A percentile compares a stretch with the other conserved stretches of the same genome.
Evolutionary conservation across 2,329 filamentous ascomycete genomes (phyloP).

Genomic region (Aspergillus neoniger): DNA sequence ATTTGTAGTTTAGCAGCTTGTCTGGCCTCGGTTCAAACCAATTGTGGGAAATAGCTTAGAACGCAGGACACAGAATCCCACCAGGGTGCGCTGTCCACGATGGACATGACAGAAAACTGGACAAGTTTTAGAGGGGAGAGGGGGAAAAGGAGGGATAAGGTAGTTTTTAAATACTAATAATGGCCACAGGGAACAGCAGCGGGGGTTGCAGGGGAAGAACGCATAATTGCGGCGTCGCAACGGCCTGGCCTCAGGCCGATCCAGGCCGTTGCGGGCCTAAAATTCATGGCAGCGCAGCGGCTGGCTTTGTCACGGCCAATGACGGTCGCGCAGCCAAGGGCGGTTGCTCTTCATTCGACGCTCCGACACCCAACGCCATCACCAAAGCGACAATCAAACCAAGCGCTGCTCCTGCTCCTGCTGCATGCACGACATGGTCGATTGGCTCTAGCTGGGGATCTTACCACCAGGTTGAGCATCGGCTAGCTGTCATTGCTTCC

Average conservation of each 20-base stretch:
- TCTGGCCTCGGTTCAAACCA: slow-evolving; percentile 20
- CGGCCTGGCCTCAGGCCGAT: slow-evolving; percentile 18
- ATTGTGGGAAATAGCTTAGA: slow-evolving; percentile 19
- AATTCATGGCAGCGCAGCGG: slow-evolving; percentile 3
- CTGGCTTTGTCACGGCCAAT: slow-evolving; percentile 12
- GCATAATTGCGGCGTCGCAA: slow-evolving; percentile 16
- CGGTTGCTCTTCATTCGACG: slow-evolving; percentile 7
- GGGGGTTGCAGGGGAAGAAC: slow-evolving; percentile 18
- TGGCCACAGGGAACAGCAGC: slow-evolving; percentile 13
- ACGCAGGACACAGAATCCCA: slow-evolving; percentile 14
- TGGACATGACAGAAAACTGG: slow-evolving; percentile 17
- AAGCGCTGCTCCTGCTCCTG: slow-evolving; percentile 1
- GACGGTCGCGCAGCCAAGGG: slow-evolving; percentile 4
- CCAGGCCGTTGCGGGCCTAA: background rate
- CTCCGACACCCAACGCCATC: slow-evolving; percentile 1
- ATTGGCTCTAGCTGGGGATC: slow-evolving; percentile 4
- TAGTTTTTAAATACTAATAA: slow-evolving; percentile 9
- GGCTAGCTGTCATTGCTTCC: slow-evolving; percentile 4
- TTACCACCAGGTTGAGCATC: slow-evolving; percentile 3
- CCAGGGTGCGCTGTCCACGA: slow-evolving; percentile 2
- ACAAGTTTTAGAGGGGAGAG: background rate
- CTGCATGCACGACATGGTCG: slow-evolving; percentile 11
- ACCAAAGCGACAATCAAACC: background rate
- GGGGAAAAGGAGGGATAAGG: background rate
- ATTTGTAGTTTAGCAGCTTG: background rate